A percentile compares a stretch with the other conserved stretches of the same genome.
Conservation (phyloP, 1,284 basidiomycete species). For the Trichosporon asahii region DNA sequence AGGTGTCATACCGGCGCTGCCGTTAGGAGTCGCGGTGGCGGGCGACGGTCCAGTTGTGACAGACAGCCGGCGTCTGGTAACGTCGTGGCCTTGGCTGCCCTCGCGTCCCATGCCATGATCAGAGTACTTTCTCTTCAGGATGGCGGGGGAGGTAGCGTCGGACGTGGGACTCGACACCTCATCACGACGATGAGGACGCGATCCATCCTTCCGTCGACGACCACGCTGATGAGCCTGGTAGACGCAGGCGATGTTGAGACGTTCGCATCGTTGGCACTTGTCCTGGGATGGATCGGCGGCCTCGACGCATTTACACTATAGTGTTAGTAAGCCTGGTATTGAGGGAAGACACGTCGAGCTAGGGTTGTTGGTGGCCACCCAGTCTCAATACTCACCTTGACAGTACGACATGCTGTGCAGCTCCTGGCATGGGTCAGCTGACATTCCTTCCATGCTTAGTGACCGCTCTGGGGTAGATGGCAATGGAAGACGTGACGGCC, state of each 20-base stretch:
- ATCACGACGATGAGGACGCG: neutral
- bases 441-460: neutral
- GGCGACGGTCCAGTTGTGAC: neutral
- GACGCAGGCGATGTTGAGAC: conserved; percentile 23
- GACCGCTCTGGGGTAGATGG: neutral
- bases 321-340: neutral
- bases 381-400: conserved; percentile 15
- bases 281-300: conserved; percentile 10
- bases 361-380: too few species aligned
- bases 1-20: neutral
- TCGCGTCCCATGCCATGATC: neutral
- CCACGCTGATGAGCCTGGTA: conserved; percentile 28
- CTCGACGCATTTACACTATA: conserved; percentile 26
- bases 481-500: neutral
- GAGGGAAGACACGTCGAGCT: neutral
- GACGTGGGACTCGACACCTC: neutral
- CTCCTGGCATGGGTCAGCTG: conserved; percentile 14
- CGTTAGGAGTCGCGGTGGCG: neutral
- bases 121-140: neutral
- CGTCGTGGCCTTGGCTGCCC: neutral
- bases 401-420: conserved; percentile 23
- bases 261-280: conserved; percentile 24
- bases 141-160: neutral
- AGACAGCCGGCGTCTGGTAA: neutral
- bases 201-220: conserved; percentile 18